Conservation (phyloP, 306 rosid genomes). For the Oxytropis ochrocephala region DNA sequence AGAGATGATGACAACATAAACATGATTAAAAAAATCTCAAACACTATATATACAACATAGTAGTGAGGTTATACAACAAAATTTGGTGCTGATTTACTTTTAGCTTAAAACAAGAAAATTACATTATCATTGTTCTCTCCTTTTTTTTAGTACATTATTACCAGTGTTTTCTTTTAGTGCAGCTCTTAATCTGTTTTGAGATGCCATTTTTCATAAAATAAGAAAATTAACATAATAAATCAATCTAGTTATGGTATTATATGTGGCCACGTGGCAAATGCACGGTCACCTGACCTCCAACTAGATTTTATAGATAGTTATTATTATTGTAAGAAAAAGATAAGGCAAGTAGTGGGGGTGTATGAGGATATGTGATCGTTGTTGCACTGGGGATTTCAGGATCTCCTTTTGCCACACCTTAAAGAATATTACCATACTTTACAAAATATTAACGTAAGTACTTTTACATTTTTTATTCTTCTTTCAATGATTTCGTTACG, state of each 20-base stretch:
- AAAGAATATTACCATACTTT: no score
- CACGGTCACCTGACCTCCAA: background rate
- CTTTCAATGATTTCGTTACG: no score
- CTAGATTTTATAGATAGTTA: background rate
- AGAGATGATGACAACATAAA: background rate
- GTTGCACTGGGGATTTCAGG: conserved; percentile 35
- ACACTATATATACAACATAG: background rate
- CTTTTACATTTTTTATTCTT: no score
- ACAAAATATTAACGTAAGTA: no score
- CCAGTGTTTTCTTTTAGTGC: no score
- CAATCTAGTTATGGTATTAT: background rate
- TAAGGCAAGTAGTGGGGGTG: conserved; percentile 24
- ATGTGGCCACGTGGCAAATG: background rate
- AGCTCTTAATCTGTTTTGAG: background rate
- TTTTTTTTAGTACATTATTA: no score
- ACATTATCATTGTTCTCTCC: background rate
- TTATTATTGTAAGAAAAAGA: conserved; percentile 5
- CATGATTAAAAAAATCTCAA: background rate
- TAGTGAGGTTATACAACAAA: background rate
- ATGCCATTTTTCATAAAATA: background rate
- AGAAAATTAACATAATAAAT: background rate
- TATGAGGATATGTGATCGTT: conserved; percentile 30
- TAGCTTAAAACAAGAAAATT: background rate
- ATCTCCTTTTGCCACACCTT: conserved; percentile 44
- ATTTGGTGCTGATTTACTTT: no score